Conservation (phyloP, 2,329 filamentous ascomycete species). For the Pezicula radicicola region DNA sequence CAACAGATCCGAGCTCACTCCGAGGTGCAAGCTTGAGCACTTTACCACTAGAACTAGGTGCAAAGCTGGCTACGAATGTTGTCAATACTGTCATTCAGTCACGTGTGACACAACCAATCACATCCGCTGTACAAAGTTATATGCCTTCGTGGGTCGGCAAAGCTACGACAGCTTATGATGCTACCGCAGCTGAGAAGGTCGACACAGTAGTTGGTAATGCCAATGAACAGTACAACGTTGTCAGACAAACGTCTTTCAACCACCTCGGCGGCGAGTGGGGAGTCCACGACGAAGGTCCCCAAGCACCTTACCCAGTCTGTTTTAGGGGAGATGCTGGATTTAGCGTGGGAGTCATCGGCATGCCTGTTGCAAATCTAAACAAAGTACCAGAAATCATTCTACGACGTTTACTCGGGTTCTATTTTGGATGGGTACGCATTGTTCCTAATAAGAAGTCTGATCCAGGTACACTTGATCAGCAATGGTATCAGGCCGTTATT, state of each 20-base stretch:
- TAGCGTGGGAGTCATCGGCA: conserved; percentile 34
- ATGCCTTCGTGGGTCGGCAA: conserved; percentile 25
- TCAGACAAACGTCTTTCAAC: conserved; percentile 33
- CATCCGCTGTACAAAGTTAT: conserved; percentile 37
- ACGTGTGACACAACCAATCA: conserved; percentile 37
- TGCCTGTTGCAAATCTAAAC: conserved; percentile 52
- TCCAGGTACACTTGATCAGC: conserved; percentile 23
- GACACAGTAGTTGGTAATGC: conserved; percentile 27
- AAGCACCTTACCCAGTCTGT: conserved; percentile 49
- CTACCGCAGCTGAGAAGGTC: conserved; percentile 21
- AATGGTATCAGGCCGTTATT: conserved; percentile 60
- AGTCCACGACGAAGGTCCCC: conserved; percentile 45
- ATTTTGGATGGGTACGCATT: conserved; percentile 60
- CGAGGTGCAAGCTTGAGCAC: conserved; percentile 63
- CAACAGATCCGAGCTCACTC: conserved; percentile 55
- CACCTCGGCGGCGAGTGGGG: conserved; percentile 24
- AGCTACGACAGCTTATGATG: conserved; percentile 28
- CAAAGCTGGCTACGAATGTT: conserved; percentile 47
- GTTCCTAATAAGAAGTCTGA: conserved; percentile 30
- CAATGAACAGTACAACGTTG: conserved; percentile 34
- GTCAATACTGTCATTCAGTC: conserved; percentile 38
- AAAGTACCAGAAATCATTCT: conserved; percentile 50
- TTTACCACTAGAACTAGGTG: conserved; percentile 63
- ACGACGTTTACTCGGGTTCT: conserved; percentile 56
- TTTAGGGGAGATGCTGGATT: conserved; percentile 47